A percentile compares a stretch with the other conserved stretches of the same genome.
phyloP scores from a whole-genome alignment of 108 stramenopile genomes.

The Pelagomonas calceolata region DNA sequence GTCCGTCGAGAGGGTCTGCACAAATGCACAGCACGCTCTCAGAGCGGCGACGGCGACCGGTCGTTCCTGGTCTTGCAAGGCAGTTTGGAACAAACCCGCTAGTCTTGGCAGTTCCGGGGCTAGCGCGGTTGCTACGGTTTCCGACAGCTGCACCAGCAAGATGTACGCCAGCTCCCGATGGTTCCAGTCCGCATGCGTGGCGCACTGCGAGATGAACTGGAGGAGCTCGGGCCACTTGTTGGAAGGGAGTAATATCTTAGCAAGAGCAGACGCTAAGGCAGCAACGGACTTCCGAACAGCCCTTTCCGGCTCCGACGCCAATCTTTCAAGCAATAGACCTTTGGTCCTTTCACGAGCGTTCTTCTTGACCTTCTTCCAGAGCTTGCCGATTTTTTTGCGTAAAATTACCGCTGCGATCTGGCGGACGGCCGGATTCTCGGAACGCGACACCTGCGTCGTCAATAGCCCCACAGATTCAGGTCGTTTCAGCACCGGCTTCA shows the following conservation, averaged over 20 bases:
- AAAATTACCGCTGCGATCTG: conserved; percentile 81
- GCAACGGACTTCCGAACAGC: conserved; percentile 16
- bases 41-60: conserved; percentile 69
- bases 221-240: conserved; percentile 6
- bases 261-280: conserved; percentile 6
- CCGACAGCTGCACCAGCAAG: conserved; percentile 78
- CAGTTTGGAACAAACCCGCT: conserved; percentile 58
- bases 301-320: neutral
- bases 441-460: conserved; percentile 33
- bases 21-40: conserved; percentile 31
- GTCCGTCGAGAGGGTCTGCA: conserved; percentile 22
- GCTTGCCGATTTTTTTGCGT: conserved; percentile 67
- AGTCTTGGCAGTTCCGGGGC: conserved; percentile 61
- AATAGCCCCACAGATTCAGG: conserved; percentile 61
- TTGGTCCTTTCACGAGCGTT: conserved; percentile 47
- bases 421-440: conserved; percentile 49
- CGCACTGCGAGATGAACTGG: conserved; percentile 3
- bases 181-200: conserved; percentile 38
- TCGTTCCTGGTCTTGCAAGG: conserved; percentile 41
- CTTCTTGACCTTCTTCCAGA: conserved; percentile 60
- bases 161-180: conserved; percentile 82
- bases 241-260: neutral
- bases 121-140: conserved; percentile 70
- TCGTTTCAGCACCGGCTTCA: conserved; percentile 73
- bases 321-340: conserved; percentile 40